Percentiles rank a stretch among this genome's conserved stretches.
phyloP scores from a whole-genome alignment of 2,329 filamentous ascomycete genomes.

The Cladophialophora exuberans region DNA sequence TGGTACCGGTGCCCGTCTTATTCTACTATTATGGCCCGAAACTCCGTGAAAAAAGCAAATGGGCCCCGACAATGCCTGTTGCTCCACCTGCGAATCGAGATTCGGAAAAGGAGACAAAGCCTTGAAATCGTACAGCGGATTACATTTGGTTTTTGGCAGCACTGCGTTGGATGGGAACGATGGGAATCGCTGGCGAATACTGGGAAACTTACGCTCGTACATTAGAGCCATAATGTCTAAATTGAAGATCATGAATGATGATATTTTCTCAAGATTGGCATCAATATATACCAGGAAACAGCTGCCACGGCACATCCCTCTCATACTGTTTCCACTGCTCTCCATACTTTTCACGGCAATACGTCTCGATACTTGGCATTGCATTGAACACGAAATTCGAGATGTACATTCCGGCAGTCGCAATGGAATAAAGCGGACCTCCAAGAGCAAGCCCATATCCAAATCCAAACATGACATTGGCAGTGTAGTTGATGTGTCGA shows the following conservation, averaged over 20 bases:
- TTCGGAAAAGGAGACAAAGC: background rate
- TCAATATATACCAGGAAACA: conserved; percentile 19
- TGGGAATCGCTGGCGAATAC: too few relatives aligned
- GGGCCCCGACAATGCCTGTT: conserved; percentile 40
- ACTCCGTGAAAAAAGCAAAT: conserved; percentile 51
- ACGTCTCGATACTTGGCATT: conserved; percentile 12
- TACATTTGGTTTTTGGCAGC: too few relatives aligned
- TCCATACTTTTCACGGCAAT: conserved; percentile 15
- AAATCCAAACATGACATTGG: conserved; percentile 15
- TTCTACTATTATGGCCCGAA: conserved; percentile 47
- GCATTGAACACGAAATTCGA: conserved; percentile 1
- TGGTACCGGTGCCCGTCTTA: conserved; percentile 48
- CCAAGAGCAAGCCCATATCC: conserved; percentile 12
- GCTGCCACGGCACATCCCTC: conserved; percentile 10
- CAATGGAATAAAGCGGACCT: conserved; percentile 4
- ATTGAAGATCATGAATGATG: too few relatives aligned
- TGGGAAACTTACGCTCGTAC: too few relatives aligned
- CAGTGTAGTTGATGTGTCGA: conserved; percentile 19
- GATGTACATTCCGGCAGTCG: conserved; percentile 8
- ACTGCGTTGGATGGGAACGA: too few relatives aligned
- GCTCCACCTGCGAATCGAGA: conserved; percentile 29
- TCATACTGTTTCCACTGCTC: conserved; percentile 14
- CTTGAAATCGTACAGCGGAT: too few relatives aligned
- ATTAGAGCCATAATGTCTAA: background rate
- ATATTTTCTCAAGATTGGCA: too few relatives aligned